Base-by-base conservation (phyloP, 1,284 basidiomycete species). In the Ceratobasidium sp. region DNA sequence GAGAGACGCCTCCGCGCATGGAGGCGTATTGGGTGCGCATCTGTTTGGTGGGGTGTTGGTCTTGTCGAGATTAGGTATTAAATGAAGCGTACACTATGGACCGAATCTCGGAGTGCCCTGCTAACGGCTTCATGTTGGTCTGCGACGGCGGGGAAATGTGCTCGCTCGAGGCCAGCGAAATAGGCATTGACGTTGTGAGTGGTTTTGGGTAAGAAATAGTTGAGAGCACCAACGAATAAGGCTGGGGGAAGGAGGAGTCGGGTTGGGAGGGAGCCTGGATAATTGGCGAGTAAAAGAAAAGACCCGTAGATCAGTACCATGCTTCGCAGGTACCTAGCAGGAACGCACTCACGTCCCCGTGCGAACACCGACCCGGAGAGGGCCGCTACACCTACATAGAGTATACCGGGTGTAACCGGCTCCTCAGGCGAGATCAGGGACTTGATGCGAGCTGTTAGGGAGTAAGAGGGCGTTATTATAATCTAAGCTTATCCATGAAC, bases 321-420 rank as follows among this genome's bases (percentile, higher is more conserved):
- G 43, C 8, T 46, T 19, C 19, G 9, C 8, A 19, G 19, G 43
- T 19, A n/a, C 8, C 51, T 53, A 14, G 51, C 8, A 53, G 19
- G 19, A 53, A 11, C 8, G 9, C 27, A 79, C 81, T 79, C 77
- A 79, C 95, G 90, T 77, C 91, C 92, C 49, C 95, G 90, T 0
- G 92, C 89, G 74, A 98, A 81, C 78, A 98, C 91, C 74, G 93
- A 94, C 0, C 92, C 93, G 0, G 93, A 92, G 59, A 98, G 89
- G 2, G 94, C 90, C 0, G 94, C 90, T 49, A 98, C 88, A 61
- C 94, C 93, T 73, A 95, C 90, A 83, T 96, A 96, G 75, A 96
- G 89, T 13, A 92, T 80, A 22, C 92, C 93, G 0, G 96, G 96
- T 6, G 91, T 95, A 48, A 98, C 86, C 0, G 90, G 85, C 83